Evolutionary conservation across 345 rosid genomes (phyloP), one percentile per base, ranked within the genome.

Genomic region (Passiflora organensis): DNA sequence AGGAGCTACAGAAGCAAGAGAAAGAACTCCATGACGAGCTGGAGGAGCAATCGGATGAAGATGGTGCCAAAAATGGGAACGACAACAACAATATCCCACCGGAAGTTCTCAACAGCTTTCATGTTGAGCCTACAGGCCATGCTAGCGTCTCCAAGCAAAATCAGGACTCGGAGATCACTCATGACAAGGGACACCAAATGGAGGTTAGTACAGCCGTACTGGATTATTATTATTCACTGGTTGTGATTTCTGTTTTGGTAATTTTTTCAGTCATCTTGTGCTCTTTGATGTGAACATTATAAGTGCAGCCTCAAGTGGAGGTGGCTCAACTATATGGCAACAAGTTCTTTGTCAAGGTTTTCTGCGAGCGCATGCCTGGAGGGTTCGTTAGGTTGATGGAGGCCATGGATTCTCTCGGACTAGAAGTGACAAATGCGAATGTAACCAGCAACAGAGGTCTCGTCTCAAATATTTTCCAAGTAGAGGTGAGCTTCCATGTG

Each of bases 1-100:
- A 78, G 80, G 95, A 93, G 70, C 60, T 93, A 55, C 78, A 84
- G 58, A 74, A 72, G 59, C 89, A 86, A 72, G 82, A 61, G 8
- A 89, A 86, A 64, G 86, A 88, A 55, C 87, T 93, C 8, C 80
- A 86, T 72, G 94, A 86, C 34, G 99, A 93, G 76, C 87, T 93
- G 5, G 88, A 79, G 63, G 85, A 86, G 56, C 70, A 82, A 22
- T 85, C 95, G 0, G 95, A 85, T 42, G 83, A 82, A 14, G 99
- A 74, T 49, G 63, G 71, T 15, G 66, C 58, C 28, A 78, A 69
- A 62, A 65, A 53, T 52, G 66, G 68, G 48, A 65, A 61, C 71
- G 45, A 51, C 43, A 55, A 43, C 43, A 55, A 43, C 55, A 23
- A 24, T 16, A 42, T 68, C 55, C 68, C 51, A 19, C 42, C 72